phyloP scores from a whole-genome alignment of 441 rosid species.

The Sinapis alba region DNA sequence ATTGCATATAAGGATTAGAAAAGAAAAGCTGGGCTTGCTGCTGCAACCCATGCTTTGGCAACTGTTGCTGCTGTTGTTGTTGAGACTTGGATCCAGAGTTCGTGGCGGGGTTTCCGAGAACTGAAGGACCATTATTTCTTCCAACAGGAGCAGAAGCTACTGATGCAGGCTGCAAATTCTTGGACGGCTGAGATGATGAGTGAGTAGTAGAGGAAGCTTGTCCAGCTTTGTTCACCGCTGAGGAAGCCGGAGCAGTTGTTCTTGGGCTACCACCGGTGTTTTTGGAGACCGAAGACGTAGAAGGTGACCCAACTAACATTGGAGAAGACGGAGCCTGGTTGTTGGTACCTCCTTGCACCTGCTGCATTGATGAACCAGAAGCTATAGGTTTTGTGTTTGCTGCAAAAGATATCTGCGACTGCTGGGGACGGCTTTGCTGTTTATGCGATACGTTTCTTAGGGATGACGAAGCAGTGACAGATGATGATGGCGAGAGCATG shows the following conservation, averaged over 20 bases:
- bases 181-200: constrained; percentile 68
- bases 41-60: constrained; percentile 56
- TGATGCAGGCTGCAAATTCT: constrained; percentile 58
- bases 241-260: constrained; percentile 54
- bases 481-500: constrained; percentile 40
- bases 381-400: constrained; percentile 61
- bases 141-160: constrained; percentile 64
- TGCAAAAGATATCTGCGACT: constrained; percentile 84
- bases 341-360: constrained; percentile 47
- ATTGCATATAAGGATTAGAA: constrained; percentile 55
- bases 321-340: constrained; percentile 68
- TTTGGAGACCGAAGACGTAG: constrained; percentile 81
- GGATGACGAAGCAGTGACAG: constrained; percentile 48
- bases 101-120: constrained; percentile 66
- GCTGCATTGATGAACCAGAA: constrained; percentile 56
- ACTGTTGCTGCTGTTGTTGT: constrained; percentile 65
- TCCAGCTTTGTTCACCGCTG: constrained; percentile 60
- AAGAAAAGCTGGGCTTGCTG: constrained; percentile 59
- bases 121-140: constrained; percentile 58
- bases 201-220: constrained; percentile 54
- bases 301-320: constrained; percentile 77
- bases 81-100: constrained; percentile 61
- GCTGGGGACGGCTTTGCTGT: constrained; percentile 74
- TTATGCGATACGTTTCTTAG: constrained; percentile 63
- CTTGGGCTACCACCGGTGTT: constrained; percentile 92